Evolutionary conservation across 306 rosid species (phyloP), one percentile per base, ranked within the genome.

Genomic region (Argentina anserina): DNA sequence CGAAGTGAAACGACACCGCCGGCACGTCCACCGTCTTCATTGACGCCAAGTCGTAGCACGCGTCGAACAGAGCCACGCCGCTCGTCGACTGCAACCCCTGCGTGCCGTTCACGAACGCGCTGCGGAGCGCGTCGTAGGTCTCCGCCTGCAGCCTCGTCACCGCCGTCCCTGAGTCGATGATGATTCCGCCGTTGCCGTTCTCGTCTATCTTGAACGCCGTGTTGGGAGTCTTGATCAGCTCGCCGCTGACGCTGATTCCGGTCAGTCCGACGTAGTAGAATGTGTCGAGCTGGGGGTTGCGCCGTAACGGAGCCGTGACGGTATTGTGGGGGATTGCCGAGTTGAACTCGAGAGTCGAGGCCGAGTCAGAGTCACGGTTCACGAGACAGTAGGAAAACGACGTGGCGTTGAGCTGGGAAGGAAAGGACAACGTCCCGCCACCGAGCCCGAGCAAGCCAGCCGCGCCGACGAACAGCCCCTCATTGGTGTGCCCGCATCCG

Each of bases 161-260:
- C 40, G 97, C 96, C 79, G 98, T 93, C n/a, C 98, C 98, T 52
- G 98, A 93, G 63, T 93, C 97, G 20, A 93, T 70, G 8, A 93
- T 93, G 1, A 90, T 75, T 0, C 98, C 97, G 1, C 98, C 96
- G 41, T 65, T 77, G 0, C 97, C 97, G 15, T 33, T 15, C 2
- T 49, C 39, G 59, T 85, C 91, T 4, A 87, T 75, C 26, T 56
- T 25, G 23, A 93, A 93, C 8, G 80, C 70, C 2, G 85, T 23
- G 7, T 74, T 79, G 1, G 91, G 83, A 71, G 90, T 60, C 28
- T 84, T 73, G 6, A 90, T 92, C 65, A 69, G 2, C 39, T 81
- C 72, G 0, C 96, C 97, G 2, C 97, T 89, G 36, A 93, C 90
- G 58, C 96, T 81, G 7, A 93, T 37, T 18, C 97, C 98, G 1